Base-by-base conservation (phyloP, 768 basidiomycete genomes). In the Saitozyma podzolica region DNA sequence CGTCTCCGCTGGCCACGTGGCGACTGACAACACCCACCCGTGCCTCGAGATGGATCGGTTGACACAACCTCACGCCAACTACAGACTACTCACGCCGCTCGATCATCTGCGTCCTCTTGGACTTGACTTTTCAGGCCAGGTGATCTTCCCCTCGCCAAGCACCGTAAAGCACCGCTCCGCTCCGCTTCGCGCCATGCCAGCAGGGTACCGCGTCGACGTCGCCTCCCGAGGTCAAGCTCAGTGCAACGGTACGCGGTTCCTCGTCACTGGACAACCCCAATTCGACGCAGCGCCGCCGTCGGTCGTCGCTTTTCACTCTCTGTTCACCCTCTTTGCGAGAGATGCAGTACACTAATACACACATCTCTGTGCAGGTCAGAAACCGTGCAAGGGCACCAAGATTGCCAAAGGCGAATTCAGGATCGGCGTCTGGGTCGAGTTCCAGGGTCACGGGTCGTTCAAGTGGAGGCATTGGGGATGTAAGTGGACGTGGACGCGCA, bases 391-490 rank as follows among this genome's bases (percentile, higher is more conserved):
- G 86, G 91, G 91, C 49, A 90, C 86, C 8, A 66, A 83, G 40
- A 88, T 96, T 61, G 75, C 56, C 13, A 95, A 95, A 81, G 91
- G 86, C 45, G 81, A 81, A 10, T 78, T 95, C 40, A 85, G 92
- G 19, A 73, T 92, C 43, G 92, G 91, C 48, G 84, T 86, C 20
- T 65, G 90, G 50, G 87, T 91, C 50, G 90, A 92, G 55, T 82
- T 92, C 76, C 82, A 80, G 66, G 92, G 89, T 61, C 83, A 86
- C 69, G 85, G 85, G 9, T 83, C 77, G 69, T 89, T 89, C 73
- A 78, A 83, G 41, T 95, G 90, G 90, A 86, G 91, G 65, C 92
- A 95, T 73, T 95, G 91, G 91, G 92, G 92, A 17, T 94, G 92
- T 74, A 83, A 64, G 74, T 63, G 19, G 45, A 47, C n/a, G 13